Conservation (phyloP, 331 rosid genomes). For the Rosa hybrid region DNA sequence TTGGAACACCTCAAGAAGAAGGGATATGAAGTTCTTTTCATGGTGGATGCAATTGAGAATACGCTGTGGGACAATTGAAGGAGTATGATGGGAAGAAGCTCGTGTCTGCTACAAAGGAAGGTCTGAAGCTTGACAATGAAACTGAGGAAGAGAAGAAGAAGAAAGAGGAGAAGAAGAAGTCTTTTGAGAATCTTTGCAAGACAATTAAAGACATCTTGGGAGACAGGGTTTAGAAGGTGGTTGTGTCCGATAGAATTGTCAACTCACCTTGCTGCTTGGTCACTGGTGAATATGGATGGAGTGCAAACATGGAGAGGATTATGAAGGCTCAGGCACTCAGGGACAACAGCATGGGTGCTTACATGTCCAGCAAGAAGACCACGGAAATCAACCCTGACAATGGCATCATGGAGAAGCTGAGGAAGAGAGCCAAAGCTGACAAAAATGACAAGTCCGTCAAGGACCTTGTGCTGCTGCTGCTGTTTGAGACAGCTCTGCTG, state of each 20-base stretch:
- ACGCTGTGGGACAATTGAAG: constrained; percentile 60
- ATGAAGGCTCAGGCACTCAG: constrained; percentile 72
- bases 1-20: constrained; percentile 64
- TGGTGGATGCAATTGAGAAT: constrained; percentile 77
- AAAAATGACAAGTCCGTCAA: constrained; percentile 60
- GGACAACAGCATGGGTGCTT: constrained; percentile 59
- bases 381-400: constrained; percentile 74
- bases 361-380: constrained; percentile 75
- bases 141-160: constrained; percentile 59
- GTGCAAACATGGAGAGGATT: constrained; percentile 72
- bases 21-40: constrained; percentile 62
- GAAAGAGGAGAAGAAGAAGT: constrained; percentile 59
- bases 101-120: constrained; percentile 71
- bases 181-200: constrained; percentile 63
- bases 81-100: constrained; percentile 70
- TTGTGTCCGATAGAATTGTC: constrained; percentile 62
- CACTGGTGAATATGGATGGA: constrained; percentile 73
- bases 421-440: constrained; percentile 66
- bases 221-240: constrained; percentile 63
- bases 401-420: constrained; percentile 69
- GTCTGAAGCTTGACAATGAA: constrained; percentile 58
- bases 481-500: constrained; percentile 58
- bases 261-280: constrained; percentile 76
- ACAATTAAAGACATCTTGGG: constrained; percentile 58
- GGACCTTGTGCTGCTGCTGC: constrained; percentile 63